A percentile compares a stretch with the other conserved stretches of the same genome.
Evolutionary conservation across 371 early-diverging fungal genomes (phyloP).

Genomic region (Lichtheimia corymbifera): DNA sequence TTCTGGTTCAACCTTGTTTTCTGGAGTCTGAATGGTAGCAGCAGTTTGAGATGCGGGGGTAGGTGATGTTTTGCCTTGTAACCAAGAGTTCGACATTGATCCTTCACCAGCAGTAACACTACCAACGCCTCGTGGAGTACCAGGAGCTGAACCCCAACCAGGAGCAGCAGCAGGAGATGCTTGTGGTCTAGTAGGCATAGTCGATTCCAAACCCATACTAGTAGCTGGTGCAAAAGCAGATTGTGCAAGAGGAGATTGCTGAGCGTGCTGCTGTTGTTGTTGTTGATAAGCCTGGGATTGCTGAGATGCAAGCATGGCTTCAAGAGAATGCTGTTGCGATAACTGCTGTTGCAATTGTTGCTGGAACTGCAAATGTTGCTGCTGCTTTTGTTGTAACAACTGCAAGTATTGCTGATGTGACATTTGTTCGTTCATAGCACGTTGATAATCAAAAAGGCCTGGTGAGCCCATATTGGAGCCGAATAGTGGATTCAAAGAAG

Average conservation of each 20-base stretch:
- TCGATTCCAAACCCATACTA: neutral
- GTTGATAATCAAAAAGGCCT: conserved; percentile 41
- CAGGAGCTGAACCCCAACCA: conserved; percentile 41
- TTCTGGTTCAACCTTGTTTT: neutral
- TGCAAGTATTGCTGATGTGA: conserved; percentile 53
- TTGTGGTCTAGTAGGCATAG: conserved; percentile 2
- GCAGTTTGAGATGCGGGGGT: conserved; percentile 34
- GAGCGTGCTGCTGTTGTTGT: conserved; percentile 22
- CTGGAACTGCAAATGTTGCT: conserved; percentile 53
- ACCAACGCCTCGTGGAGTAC: conserved; percentile 34
- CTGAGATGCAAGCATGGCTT: conserved; percentile 17
- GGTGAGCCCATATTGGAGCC: conserved; percentile 22
- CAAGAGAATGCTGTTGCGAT: conserved; percentile 48
- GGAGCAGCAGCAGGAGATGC: conserved; percentile 7
- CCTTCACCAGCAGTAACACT: neutral
- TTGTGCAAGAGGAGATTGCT: conserved; percentile 5
- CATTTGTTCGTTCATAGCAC: conserved; percentile 30
- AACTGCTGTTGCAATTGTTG: conserved; percentile 49
- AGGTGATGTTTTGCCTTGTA: conserved; percentile 25
- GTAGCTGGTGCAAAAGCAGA: conserved; percentile 1
- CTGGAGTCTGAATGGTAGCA: conserved; percentile 8
- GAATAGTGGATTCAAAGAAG: conserved; percentile 32
- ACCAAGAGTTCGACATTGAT: neutral
- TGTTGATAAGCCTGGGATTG: conserved; percentile 29
- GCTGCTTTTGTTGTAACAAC: conserved; percentile 54